phyloP scores from a whole-genome alignment of 2,329 filamentous ascomycete genomes.

The Cadophora gregata region DNA sequence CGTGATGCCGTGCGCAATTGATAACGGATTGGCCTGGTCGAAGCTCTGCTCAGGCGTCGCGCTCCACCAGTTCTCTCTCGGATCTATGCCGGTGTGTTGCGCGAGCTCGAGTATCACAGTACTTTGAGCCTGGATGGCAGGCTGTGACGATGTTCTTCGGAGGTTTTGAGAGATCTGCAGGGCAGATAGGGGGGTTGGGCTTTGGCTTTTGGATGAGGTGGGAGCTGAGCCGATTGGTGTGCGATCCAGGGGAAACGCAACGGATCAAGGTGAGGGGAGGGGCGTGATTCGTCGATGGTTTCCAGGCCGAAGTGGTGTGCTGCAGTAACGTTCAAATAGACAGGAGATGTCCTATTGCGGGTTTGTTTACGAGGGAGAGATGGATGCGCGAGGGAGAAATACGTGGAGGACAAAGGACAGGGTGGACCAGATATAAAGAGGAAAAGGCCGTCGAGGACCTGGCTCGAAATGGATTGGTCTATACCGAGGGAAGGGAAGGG shows the following conservation, averaged over 20 bases:
- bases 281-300: neutral
- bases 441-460: neutral
- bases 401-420: neutral
- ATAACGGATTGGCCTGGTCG: neutral
- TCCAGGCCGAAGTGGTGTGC: neutral
- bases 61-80: conserved; percentile 5
- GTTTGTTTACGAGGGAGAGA: neutral
- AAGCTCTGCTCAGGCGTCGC: conserved; percentile 1
- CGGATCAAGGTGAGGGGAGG: neutral
- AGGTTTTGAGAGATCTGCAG: conserved; percentile 15
- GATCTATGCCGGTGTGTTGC: neutral
- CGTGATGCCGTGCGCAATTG: conserved; percentile 8
- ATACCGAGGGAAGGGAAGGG: neutral
- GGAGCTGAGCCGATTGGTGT: conserved; percentile 13
- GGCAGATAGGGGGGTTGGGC: neutral
- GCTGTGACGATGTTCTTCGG: conserved; percentile 3
- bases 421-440: neutral
- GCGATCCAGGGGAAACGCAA: conserved; percentile 6
- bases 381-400: neutral
- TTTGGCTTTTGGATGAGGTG: neutral
- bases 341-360: neutral
- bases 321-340: neutral
- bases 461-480: neutral
- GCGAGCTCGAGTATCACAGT: neutral
- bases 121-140: conserved; percentile 1